Evolutionary conservation across 306 rosid genomes (phyloP).

Genomic region (Mucuna pruriens): DNA sequence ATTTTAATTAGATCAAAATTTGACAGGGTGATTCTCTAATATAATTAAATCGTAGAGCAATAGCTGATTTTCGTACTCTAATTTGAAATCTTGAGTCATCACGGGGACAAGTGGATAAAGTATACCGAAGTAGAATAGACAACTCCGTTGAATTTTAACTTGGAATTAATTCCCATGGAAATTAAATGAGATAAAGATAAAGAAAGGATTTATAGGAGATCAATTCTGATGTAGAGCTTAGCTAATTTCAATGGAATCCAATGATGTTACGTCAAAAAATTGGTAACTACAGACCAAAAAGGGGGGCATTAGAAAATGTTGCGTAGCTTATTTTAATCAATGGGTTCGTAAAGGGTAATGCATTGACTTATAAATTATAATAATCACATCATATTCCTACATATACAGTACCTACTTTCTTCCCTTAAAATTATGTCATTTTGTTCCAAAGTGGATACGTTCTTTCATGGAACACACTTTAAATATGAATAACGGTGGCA

Average conservation of each 20-base stretch:
- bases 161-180: not conserved
- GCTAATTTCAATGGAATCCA: not conserved
- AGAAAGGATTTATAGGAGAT: not conserved
- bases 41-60: not conserved
- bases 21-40: not conserved
- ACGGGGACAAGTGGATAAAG: not conserved
- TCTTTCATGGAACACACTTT: not conserved
- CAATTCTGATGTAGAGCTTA: not conserved
- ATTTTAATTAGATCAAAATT: not conserved
- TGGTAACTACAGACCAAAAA: not conserved
- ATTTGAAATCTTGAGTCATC: not conserved
- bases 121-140: not conserved
- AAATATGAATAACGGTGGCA: not conserved
- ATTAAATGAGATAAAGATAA: not conserved
- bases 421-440: not conserved
- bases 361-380: not conserved
- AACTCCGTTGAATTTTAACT: not conserved
- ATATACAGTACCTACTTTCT: not conserved
- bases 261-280: conserved; percentile 2
- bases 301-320: not conserved
- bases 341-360: not conserved
- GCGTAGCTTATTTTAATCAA: not conserved
- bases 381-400: not conserved
- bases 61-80: not conserved
- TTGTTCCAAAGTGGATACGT: not conserved